These are phyloP conservation scores for Populus tomentosa DNA, from an alignment of 441 rosid genomes.

Conservation along the genomic window DNA sequence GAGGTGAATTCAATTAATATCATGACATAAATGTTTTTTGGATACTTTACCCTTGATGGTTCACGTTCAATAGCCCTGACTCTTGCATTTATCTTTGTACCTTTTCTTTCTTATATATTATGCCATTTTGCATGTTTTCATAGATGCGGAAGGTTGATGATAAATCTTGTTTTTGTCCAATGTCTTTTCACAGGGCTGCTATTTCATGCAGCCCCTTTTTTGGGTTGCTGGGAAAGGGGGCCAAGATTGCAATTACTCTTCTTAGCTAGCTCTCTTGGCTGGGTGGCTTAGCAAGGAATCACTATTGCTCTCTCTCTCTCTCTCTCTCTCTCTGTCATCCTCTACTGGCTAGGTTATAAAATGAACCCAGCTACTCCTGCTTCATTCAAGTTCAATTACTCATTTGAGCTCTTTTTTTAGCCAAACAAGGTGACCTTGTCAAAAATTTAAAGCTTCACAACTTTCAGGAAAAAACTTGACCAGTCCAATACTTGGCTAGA, in stretches of 20 bases:
- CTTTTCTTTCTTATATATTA: not conserved
- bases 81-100: not conserved
- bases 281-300: not conserved
- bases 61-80: not conserved
- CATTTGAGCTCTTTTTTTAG: too few species aligned
- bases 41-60: not conserved
- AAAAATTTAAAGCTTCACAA: not conserved
- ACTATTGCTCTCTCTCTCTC: too few species aligned
- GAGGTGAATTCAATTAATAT: not conserved
- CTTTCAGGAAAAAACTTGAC: not conserved
- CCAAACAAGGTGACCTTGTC: too few species aligned
- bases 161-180: not conserved
- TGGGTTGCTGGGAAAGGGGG: not conserved
- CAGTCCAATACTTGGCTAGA: not conserved
- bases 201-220: not conserved
- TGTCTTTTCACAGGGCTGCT: not conserved
- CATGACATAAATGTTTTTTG: not conserved
- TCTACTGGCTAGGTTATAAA: too few species aligned
- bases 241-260: not conserved
- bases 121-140: not conserved
- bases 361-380: too few species aligned
- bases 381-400: too few species aligned
- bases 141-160: not conserved
- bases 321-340: too few species aligned
- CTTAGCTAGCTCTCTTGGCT: not conserved